Base-by-base conservation (phyloP, 78 protist species). In the Chrysochromulina tobinii region DNA sequence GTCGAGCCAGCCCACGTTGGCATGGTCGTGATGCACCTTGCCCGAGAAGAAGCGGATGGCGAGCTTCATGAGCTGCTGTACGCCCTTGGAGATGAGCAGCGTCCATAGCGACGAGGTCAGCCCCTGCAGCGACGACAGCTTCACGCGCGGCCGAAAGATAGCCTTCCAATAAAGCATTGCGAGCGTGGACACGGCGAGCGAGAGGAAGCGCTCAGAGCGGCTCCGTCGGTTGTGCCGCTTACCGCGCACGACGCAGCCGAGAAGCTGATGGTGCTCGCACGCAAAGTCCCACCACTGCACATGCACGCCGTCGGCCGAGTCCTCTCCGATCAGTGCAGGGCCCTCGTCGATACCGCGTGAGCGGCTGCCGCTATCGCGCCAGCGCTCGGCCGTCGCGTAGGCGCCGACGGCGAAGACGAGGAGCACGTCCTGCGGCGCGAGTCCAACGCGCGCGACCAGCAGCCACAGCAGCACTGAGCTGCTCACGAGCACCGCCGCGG, bases 111-210 rank as follows among this genome's bases (percentile, higher is more conserved):
- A 75, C 25, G 83, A 75, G 57, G 58, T 14, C 83, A 75, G 83
- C 23, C 83, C 83, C 83, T 75, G 83, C 83, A 38, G 11, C 7
- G 83, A 75, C 18, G 58, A 2, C 83, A 75, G 38, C 58, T 4
- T 17, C 58, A 75, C 58, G 11, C 58, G 54, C 58, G 83, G 3
- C n/a, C 83, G 8, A 57, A 75, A 75, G 57, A 75, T 50, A 18
- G 83, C 57, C 83, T 75, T 75, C 83, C 83, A 75, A 23, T 75
- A 75, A 54, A 75, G 57, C 51, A 75, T 54, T 57, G 83, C 83
- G 55, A 75, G 83, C 58, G 83, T 75, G 3, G 83, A 15, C 25
- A 75, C 83, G 6, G 83, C 83, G 25, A 75, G 21, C 14, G 83
- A 54, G 25, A 75, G 57, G 58, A 75, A 3, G 27, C 83, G 83